phyloP scores from a whole-genome alignment of 2,329 filamentous ascomycete genomes.

The Teratosphaeriaceae sp. region DNA sequence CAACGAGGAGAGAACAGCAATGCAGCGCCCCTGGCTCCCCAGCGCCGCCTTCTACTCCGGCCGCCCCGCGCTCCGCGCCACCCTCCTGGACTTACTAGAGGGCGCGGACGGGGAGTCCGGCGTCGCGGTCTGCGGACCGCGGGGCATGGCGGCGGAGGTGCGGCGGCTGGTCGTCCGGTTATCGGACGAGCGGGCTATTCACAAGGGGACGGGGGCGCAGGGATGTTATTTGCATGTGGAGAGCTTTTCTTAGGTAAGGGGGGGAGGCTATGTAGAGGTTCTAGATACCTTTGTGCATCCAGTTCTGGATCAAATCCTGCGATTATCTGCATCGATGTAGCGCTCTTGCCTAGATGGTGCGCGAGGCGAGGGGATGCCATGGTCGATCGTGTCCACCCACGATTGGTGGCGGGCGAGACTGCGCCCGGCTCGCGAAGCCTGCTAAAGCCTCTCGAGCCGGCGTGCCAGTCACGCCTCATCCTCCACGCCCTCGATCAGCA shows the following conservation, averaged over 20 bases:
- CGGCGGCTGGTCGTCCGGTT: slow-evolving; percentile 15
- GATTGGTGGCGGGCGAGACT: too few species aligned
- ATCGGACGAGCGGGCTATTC: slow-evolving; percentile 19
- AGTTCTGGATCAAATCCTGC: too few species aligned
- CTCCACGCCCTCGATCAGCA: slow-evolving; percentile 38
- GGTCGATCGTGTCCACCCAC: too few species aligned
- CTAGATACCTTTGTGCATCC: too few species aligned
- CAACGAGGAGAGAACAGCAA: background rate
- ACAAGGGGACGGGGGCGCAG: slow-evolving; percentile 22
- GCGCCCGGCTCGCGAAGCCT: background rate
- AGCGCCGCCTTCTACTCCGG: slow-evolving; percentile 20
- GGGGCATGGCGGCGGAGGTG: slow-evolving; percentile 16
- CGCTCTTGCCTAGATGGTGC: too few species aligned
- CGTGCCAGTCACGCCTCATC: background rate
- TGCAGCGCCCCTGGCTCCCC: slow-evolving; percentile 9
- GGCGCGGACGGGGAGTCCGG: slow-evolving; percentile 20
- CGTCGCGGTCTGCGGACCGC: slow-evolving; percentile 18
- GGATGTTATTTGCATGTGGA: slow-evolving; percentile 20
- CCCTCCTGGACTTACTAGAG: slow-evolving; percentile 16
- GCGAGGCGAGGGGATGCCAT: too few species aligned
- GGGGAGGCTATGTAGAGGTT: background rate
- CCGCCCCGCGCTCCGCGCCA: slow-evolving; percentile 14
- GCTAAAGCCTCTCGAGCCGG: background rate
- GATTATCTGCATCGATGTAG: too few species aligned
- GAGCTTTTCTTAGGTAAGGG: slow-evolving; percentile 12